A percentile compares a stretch with the other conserved stretches of the same genome.
Evolutionary conservation across 1,139 yeast species (phyloP).

Genomic region (Yamadazyma trypodendri): DNA sequence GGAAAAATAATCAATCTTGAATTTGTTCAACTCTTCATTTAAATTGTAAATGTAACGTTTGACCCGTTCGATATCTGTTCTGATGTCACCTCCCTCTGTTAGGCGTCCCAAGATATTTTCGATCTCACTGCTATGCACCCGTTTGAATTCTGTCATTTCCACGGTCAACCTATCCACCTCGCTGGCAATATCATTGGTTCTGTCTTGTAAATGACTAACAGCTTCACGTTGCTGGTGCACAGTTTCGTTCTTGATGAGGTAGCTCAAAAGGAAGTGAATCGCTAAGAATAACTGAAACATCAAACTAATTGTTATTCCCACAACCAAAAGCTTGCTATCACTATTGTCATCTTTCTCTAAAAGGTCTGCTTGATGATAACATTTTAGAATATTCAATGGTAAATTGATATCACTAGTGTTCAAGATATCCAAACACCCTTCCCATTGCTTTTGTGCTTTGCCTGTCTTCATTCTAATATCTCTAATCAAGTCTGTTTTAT

Average conservation of each 20-base stretch:
- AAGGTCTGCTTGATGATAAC: slow-evolving; percentile 10
- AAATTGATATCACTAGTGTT: slow-evolving; percentile 18
- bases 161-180: slow-evolving; percentile 5
- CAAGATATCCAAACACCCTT: slow-evolving; percentile 10
- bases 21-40: slow-evolving; percentile 14
- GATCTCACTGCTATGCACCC: slow-evolving; percentile 9
- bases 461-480: slow-evolving; percentile 7
- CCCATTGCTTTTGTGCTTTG: slow-evolving; percentile 10
- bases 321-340: slow-evolving; percentile 9
- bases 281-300: slow-evolving; percentile 17
- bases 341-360: not conserved
- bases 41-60: slow-evolving; percentile 9
- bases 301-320: slow-evolving; percentile 14
- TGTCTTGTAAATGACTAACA: slow-evolving; percentile 2
- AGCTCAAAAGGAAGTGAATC: slow-evolving; percentile 11
- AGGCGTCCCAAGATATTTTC: slow-evolving; percentile 17
- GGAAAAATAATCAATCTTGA: slow-evolving; percentile 15
- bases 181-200: not conserved
- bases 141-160: slow-evolving; percentile 4
- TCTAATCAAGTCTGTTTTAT: slow-evolving; percentile 6
- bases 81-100: slow-evolving; percentile 19
- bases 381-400: slow-evolving; percentile 22
- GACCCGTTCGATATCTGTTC: slow-evolving; percentile 14
- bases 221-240: not conserved
- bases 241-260: slow-evolving; percentile 5